phyloP scores from a whole-genome alignment of 2,329 filamentous ascomycete genomes.

The Daldinia sp. region DNA sequence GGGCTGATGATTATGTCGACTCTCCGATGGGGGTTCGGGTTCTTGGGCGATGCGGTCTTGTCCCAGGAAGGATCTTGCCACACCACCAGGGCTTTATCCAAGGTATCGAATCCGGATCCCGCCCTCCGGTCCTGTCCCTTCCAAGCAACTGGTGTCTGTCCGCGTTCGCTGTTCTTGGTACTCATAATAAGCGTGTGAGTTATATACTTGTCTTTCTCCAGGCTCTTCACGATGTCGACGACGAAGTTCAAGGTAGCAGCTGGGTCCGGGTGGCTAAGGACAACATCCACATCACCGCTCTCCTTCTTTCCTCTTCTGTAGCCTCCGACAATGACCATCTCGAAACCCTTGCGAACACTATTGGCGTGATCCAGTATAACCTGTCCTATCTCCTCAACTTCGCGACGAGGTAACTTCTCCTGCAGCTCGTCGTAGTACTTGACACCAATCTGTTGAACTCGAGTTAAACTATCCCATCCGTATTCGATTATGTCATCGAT shows the following conservation, averaged over 20 bases:
- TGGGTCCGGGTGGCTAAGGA: conserved; percentile 83
- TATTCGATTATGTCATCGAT: conserved; percentile 87
- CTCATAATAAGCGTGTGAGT: conserved; percentile 84
- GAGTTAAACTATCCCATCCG: conserved; percentile 79
- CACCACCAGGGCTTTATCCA: conserved; percentile 93
- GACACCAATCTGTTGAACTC: conserved; percentile 91
- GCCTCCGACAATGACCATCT: conserved; percentile 78
- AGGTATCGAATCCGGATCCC: conserved; percentile 80
- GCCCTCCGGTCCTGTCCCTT: conserved; percentile 59
- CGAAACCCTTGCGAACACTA: conserved; percentile 66
- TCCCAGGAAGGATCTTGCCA: conserved; percentile 79
- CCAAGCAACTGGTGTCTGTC: conserved; percentile 71
- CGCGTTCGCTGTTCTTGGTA: conserved; percentile 76
- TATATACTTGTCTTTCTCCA: conserved; percentile 78
- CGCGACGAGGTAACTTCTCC: conserved; percentile 75
- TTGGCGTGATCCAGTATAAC: conserved; percentile 76
- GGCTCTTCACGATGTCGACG: conserved; percentile 73
- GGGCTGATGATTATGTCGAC: conserved; percentile 94
- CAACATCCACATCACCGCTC: conserved; percentile 86
- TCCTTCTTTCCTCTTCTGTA: conserved; percentile 81
- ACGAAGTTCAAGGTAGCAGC: conserved; percentile 76
- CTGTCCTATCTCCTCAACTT: conserved; percentile 77
- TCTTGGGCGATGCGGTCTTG: conserved; percentile 62
- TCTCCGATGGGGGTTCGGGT: conserved; percentile 80
- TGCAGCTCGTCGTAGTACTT: conserved; percentile 93